Conservation (phyloP, 345 rosid species). For the Turritis glabra region DNA sequence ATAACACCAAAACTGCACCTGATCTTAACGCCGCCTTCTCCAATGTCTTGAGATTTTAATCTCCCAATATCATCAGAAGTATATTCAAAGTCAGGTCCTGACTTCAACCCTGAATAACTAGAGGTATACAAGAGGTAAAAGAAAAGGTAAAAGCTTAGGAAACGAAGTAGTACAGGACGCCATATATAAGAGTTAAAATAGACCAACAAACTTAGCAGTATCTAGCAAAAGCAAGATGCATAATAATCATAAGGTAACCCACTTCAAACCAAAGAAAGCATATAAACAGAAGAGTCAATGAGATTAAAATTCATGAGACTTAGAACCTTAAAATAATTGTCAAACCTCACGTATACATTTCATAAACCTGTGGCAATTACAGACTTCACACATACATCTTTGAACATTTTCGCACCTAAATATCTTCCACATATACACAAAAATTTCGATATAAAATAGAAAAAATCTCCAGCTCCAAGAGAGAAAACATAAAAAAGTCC, state of each 20-base stretch:
- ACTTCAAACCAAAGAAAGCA: background rate
- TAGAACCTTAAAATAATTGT: background rate
- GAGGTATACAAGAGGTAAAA: slow-evolving; percentile 13
- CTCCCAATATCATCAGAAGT: slow-evolving; percentile 47
- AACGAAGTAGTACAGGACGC: background rate
- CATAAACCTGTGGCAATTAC: background rate
- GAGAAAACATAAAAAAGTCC: background rate
- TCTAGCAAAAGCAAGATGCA: slow-evolving; percentile 1
- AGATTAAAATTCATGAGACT: background rate
- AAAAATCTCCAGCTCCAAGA: background rate
- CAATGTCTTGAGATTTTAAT: slow-evolving; percentile 74
- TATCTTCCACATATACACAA: background rate
- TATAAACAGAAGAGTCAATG: background rate
- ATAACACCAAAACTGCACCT: slow-evolving; percentile 47
- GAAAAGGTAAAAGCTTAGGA: slow-evolving; percentile 19
- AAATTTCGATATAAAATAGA: background rate
- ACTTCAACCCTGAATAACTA: slow-evolving; percentile 71
- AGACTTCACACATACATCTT: background rate
- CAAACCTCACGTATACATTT: background rate
- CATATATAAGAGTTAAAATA: background rate
- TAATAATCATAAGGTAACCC: background rate
- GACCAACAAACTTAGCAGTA: background rate
- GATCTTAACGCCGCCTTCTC: slow-evolving; percentile 86
- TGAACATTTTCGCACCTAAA: background rate
- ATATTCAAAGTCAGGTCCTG: slow-evolving; percentile 51